A percentile compares a stretch with the other conserved stretches of the same genome.
phyloP scores from a whole-genome alignment of 192 early-diverging fungal species.

The Chytriomyces sp. region DNA sequence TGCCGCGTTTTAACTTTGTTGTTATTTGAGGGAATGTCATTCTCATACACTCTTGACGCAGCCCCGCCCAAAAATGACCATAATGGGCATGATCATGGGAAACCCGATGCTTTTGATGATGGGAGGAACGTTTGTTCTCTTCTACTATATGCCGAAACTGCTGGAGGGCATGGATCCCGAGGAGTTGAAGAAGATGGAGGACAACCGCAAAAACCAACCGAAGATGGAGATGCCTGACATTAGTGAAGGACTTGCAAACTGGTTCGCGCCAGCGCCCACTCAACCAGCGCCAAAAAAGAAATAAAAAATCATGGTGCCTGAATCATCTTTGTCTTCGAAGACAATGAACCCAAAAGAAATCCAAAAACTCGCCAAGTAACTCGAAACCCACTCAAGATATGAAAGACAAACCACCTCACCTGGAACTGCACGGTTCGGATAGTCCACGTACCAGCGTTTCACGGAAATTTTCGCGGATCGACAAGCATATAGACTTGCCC shows the following conservation, averaged over 20 bases:
- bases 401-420: background rate
- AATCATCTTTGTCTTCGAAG: background rate
- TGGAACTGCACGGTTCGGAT: too few species aligned
- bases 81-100: slow-evolving; percentile 56
- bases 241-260: slow-evolving; percentile 47
- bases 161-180: slow-evolving; percentile 67
- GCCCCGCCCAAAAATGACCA: slow-evolving; percentile 65
- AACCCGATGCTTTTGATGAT: slow-evolving; percentile 77
- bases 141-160: slow-evolving; percentile 70
- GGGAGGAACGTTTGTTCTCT: slow-evolving; percentile 58
- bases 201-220: slow-evolving; percentile 27
- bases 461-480: too few species aligned
- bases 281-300: slow-evolving; percentile 21
- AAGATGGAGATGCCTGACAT: slow-evolving; percentile 53
- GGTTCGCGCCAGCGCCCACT: slow-evolving; percentile 43
- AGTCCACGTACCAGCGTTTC: too few species aligned
- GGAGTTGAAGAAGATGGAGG: slow-evolving; percentile 52
- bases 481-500: too few species aligned
- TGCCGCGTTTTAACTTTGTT: background rate
- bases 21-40: background rate
- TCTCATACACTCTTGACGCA: background rate
- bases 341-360: background rate
- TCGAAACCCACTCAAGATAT: background rate
- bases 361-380: background rate
- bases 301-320: background rate